Evolutionary conservation across 148 eudicot species (phyloP).

Genomic region (Dysphania ambrosioides): DNA sequence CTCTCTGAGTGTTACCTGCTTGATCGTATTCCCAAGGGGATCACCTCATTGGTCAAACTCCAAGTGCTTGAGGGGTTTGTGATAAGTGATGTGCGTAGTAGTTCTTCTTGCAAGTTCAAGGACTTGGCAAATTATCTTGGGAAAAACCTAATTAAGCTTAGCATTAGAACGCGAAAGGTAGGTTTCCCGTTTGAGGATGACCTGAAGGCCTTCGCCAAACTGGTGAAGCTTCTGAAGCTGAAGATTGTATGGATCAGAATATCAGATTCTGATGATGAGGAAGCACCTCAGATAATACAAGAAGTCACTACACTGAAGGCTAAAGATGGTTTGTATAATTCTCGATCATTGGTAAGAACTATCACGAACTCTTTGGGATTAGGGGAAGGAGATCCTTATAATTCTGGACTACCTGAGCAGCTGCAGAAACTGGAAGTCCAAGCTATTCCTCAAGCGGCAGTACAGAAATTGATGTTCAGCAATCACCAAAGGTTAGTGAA

Average conservation of each 20-base stretch:
- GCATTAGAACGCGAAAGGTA: constrained; percentile 34
- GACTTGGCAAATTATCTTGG: constrained; percentile 30
- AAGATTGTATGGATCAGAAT: constrained; percentile 29
- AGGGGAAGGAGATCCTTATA: not conserved
- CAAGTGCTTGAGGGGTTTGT: constrained; percentile 53
- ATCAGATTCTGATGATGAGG: not conserved
- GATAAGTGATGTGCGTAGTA: constrained; percentile 18
- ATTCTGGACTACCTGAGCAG: constrained; percentile 19
- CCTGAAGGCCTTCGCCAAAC: constrained; percentile 15
- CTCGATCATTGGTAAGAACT: not conserved
- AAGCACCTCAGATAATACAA: no score
- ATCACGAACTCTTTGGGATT: not conserved
- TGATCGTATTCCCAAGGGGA: constrained; percentile 40
- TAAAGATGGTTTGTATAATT: not conserved
- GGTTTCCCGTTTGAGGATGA: not conserved
- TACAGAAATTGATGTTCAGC: constrained; percentile 27
- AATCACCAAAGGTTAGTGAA: not conserved
- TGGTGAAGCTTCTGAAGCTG: constrained; percentile 26
- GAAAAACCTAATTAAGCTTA: constrained; percentile 31
- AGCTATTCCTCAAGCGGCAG: constrained; percentile 20
- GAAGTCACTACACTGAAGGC: not conserved
- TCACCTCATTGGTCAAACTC: constrained; percentile 29
- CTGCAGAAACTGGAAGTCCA: constrained; percentile 45
- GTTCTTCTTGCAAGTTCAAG: constrained; percentile 29
- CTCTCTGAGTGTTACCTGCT: constrained; percentile 51